Conservation (phyloP, 441 rosid species). For the Eruca vesicaria region DNA sequence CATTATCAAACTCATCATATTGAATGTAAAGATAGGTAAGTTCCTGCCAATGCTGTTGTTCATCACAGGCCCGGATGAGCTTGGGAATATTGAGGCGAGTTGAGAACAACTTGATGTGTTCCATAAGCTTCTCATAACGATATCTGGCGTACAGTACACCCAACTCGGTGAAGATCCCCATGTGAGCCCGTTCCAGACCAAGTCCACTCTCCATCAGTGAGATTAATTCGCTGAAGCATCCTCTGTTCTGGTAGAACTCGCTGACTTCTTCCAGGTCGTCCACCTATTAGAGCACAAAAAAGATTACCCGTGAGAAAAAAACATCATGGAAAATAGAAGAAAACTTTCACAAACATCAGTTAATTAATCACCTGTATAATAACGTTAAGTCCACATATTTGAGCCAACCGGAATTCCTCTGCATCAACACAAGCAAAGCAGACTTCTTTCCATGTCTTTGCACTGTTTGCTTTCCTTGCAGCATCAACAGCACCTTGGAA, state of each 20-base stretch:
- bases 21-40: slow-evolving; percentile 91
- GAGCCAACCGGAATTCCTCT: slow-evolving; percentile 99
- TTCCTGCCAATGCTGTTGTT: slow-evolving; percentile 98
- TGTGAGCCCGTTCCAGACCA: slow-evolving; percentile 99
- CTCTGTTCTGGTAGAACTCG: slow-evolving; percentile 97
- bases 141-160: slow-evolving; percentile 99
- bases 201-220: slow-evolving; percentile 99
- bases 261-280: slow-evolving; percentile 99
- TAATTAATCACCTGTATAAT: slow-evolving; percentile 72
- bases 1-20: slow-evolving; percentile 97
- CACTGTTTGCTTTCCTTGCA: slow-evolving; percentile 98
- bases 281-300: slow-evolving; percentile 52
- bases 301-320: not conserved
- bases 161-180: slow-evolving; percentile 99
- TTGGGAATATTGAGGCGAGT: slow-evolving; percentile 99
- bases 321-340: not conserved
- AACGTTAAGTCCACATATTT: slow-evolving; percentile 95
- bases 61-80: slow-evolving; percentile 98
- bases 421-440: slow-evolving; percentile 99
- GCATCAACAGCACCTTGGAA: slow-evolving; percentile 99
- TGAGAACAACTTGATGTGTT: slow-evolving; percentile 96
- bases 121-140: slow-evolving; percentile 97
- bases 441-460: slow-evolving; percentile 99
- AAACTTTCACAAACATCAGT: not conserved
- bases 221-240: slow-evolving; percentile 93